Evolutionary conservation across 2,329 filamentous ascomycete genomes (phyloP).

Genomic region (Fusarium hainanense): DNA sequence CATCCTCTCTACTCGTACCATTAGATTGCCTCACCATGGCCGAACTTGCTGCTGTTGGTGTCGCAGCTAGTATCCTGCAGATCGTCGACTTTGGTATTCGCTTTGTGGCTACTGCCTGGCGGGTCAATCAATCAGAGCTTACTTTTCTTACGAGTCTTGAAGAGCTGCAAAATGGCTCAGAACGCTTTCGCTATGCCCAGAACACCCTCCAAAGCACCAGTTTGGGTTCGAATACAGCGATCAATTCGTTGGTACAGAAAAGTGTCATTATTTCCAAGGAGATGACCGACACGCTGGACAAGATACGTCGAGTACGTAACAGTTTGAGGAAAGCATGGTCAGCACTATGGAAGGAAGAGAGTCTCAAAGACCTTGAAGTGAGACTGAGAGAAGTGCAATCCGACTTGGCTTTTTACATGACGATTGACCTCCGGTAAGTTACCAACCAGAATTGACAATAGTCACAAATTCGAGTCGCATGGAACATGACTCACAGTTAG

Average conservation of each 20-base stretch:
- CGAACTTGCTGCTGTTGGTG: constrained; percentile 2
- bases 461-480: fast-evolving
- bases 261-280: not conserved
- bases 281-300: not conserved
- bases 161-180: not conserved
- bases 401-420: not conserved
- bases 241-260: not conserved
- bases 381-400: not conserved
- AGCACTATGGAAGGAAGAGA: constrained; percentile 1
- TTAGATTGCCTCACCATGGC: not conserved
- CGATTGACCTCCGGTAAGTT: not conserved
- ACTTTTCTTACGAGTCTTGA: not conserved
- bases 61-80: constrained; percentile 8
- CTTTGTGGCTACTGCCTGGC: constrained; percentile 1
- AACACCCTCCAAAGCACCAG: not conserved
- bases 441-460: fast-evolving
- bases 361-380: not conserved
- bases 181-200: not conserved
- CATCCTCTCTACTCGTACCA: not conserved
- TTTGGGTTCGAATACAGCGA: not conserved
- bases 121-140: not conserved
- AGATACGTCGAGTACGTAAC: not conserved
- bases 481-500: not conserved
- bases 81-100: constrained; percentile 19
- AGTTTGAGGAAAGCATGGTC: constrained; percentile 3